Evolutionary conservation across 202 grass and related monocot species (phyloP), one percentile per base, ranked within the genome.

Genomic region (Cymbopogon flexuosus): DNA sequence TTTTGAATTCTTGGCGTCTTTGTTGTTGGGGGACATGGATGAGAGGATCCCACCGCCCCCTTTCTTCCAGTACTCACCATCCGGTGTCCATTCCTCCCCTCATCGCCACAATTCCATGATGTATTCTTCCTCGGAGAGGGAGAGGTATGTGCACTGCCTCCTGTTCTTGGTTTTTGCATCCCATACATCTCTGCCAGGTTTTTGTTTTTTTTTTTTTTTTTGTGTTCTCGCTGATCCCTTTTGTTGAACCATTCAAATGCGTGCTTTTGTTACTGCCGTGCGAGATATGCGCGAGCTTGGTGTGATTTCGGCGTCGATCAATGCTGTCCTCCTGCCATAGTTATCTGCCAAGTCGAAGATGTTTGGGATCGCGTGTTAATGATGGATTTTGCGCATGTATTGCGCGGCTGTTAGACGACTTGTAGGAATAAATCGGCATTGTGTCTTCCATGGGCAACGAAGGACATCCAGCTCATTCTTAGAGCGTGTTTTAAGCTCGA

Each of bases 1-100:
- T 9, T 73, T 41, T 65, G 35, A 58, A 47, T 77, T 85, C 58
- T 60, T 84, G 31, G 7, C 64, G 13, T 40, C 64, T 5, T 11
- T 23, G 59, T 64, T 49, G 65, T 49, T 65, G 36, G 62, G 18
- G 35, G 69, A 62, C 65, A 98, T 98, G 95, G 92, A 93, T 68
- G 95, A 98, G 79, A 91, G 92, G 84, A 89, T 90, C 57, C 90
- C 82, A n/a, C 87, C 80, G 42, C 79, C 86, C 74, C 68, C 73
- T 77, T 98, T 93, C 87, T 95, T 93, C 86, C 92, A 89, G 81
- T 87, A 87, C 68, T 94, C 91, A 9, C 91, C 91, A 34, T 97
- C 91, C 16, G 90, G 94, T 39, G 84, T 94, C 72, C 92, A 93
- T 83, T 93, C 92, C 33, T 98, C 92, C 13, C 88, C 90, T 67